phyloP scores from a whole-genome alignment of 345 rosid species.

The Rubroshorea leprosula region DNA sequence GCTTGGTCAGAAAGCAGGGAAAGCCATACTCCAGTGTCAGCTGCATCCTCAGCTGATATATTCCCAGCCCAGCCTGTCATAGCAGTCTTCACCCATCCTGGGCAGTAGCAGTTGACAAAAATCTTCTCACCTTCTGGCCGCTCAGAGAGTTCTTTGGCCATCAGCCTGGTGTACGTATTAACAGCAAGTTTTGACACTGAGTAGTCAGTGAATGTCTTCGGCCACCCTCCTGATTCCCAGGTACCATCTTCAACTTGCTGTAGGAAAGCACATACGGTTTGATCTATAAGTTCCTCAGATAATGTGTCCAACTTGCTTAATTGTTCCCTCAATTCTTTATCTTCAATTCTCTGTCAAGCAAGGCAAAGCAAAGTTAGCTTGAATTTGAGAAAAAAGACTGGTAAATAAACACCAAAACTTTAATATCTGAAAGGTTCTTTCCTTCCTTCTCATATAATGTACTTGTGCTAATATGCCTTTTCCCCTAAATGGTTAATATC shows the following conservation, averaged over 20 bases:
- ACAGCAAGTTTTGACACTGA: constrained; percentile 88
- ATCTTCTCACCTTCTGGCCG: constrained; percentile 78
- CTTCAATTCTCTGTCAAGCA: constrained; percentile 63
- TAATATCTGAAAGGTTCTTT: no score
- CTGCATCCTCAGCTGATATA: constrained; percentile 66
- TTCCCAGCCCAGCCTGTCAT: constrained; percentile 97
- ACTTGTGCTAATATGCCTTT: no score
- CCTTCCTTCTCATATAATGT: no score
- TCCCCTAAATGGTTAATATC: no score
- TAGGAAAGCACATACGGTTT: constrained; percentile 51
- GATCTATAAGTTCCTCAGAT: constrained; percentile 63
- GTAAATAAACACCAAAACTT: neutral
- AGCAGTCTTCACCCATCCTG: constrained; percentile 98
- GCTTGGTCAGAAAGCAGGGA: constrained; percentile 74
- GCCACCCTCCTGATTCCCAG: constrained; percentile 92
- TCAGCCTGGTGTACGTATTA: constrained; percentile 60
- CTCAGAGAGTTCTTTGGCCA: constrained; percentile 51
- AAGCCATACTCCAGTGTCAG: constrained; percentile 96
- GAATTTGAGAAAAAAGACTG: neutral
- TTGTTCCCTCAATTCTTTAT: constrained; percentile 46
- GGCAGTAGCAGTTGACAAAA: constrained; percentile 81
- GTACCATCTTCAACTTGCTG: constrained; percentile 70
- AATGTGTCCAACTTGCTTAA: constrained; percentile 49
- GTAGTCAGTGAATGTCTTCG: constrained; percentile 72
- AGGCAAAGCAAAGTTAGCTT: constrained; percentile 7